Percentiles rank a stretch among this genome's conserved stretches.
phyloP scores from a whole-genome alignment of 2,329 filamentous ascomycete genomes.

The Apiospora phragmitis region DNA sequence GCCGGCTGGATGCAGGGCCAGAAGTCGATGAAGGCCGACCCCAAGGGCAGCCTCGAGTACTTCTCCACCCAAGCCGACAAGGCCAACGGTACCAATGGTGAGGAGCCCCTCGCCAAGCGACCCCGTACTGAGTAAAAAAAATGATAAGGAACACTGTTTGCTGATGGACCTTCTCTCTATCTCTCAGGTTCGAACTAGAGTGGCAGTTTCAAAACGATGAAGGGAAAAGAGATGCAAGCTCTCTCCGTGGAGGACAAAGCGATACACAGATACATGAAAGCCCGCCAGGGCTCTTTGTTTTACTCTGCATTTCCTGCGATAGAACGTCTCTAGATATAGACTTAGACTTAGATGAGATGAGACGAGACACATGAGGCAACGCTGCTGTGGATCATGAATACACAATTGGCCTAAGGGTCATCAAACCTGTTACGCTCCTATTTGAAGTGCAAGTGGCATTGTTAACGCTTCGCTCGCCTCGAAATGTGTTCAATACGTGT shows the following conservation, averaged over 20 bases:
- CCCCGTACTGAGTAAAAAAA: not conserved
- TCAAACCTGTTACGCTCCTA: not conserved
- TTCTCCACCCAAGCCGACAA: constrained; percentile 31
- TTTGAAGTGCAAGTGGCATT: not conserved
- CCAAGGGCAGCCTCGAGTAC: constrained; percentile 52
- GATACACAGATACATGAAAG: not conserved
- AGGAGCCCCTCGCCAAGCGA: constrained; percentile 1
- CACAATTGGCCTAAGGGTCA: not conserved
- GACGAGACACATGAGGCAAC: constrained; percentile 8
- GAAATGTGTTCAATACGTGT: not conserved
- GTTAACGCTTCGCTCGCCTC: not conserved
- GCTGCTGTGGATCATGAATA: constrained; percentile 7
- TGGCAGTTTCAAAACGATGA: not conserved
- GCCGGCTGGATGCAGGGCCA: constrained; percentile 49
- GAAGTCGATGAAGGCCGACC: constrained; percentile 52
- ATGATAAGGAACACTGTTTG: constrained; percentile 2
- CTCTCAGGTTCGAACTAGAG: constrained; percentile 3
- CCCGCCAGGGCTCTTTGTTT: not conserved
- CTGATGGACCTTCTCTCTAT: not conserved
- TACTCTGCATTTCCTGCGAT: constrained; percentile 1
- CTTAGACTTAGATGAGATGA: constrained; percentile 7
- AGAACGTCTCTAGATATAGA: constrained; percentile 1
- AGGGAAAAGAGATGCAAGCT: not conserved
- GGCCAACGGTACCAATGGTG: constrained; percentile 2
- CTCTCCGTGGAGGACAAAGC: not conserved